A percentile compares a stretch with the other conserved stretches of the same genome.
Evolutionary conservation across 164 flowering plant genomes (phyloP).

Genomic region (Macadamia integrifolia): DNA sequence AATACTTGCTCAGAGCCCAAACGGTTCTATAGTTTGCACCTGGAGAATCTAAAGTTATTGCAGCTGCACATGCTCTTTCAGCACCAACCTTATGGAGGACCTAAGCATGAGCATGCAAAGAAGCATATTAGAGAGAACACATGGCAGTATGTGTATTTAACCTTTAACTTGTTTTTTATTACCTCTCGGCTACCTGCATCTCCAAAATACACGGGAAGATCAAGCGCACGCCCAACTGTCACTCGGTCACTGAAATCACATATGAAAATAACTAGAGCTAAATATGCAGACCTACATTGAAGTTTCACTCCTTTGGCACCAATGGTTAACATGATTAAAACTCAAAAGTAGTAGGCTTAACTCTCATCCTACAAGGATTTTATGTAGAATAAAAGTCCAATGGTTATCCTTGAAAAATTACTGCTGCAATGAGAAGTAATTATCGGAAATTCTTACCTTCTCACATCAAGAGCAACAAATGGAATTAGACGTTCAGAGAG

Average conservation of each 20-base stretch:
- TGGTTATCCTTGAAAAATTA: not conserved
- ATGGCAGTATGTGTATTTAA: not conserved
- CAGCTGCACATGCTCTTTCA: constrained; percentile 99
- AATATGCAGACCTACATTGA: not conserved
- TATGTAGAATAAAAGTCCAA: not conserved
- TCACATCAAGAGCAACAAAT: constrained; percentile 98
- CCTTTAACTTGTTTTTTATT: constrained; percentile 2
- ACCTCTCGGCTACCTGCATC: constrained; percentile 99
- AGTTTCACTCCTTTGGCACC: too few relatives aligned
- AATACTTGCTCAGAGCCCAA: constrained; percentile 97
- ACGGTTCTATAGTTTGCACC: constrained; percentile 99
- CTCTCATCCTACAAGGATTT: not conserved
- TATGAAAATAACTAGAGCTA: not conserved
- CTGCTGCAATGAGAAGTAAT: not conserved
- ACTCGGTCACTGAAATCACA: constrained; percentile 79
- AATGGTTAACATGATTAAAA: not conserved
- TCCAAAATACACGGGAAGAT: constrained; percentile 98
- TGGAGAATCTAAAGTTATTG: constrained; percentile 86
- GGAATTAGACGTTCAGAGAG: constrained; percentile 97
- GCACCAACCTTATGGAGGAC: constrained; percentile 98
- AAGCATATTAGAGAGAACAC: constrained; percentile 18
- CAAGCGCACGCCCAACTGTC: constrained; percentile 91
- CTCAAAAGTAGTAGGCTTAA: not conserved
- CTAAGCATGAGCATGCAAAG: constrained; percentile 26
- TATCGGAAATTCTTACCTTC: constrained; percentile 51